These are phyloP conservation scores for Hymenoscyphus albidus DNA, from an alignment of 2,329 filamentous ascomycete genomes.

Conservation along the genomic window DNA sequence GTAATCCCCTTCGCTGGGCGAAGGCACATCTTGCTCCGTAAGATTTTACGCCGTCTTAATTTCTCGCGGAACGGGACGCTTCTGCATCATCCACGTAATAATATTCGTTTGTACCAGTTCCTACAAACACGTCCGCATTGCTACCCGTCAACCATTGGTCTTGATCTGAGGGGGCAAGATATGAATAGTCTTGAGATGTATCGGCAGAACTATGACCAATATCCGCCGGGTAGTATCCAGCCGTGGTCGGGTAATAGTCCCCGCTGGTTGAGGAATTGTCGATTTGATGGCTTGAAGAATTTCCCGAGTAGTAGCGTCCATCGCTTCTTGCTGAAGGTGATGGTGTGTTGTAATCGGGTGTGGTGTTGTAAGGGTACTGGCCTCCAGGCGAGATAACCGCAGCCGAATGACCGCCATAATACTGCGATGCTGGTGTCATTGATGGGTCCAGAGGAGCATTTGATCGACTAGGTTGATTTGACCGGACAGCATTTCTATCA, in stretches of 20 bases:
- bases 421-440: slow-evolving; percentile 17
- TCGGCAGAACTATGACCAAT: slow-evolving; percentile 15
- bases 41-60: not conserved
- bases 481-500: slow-evolving; percentile 5
- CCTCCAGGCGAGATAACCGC: slow-evolving; percentile 11
- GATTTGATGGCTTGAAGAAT: slow-evolving; percentile 10
- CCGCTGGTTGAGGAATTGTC: slow-evolving; percentile 9
- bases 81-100: slow-evolving; percentile 20
- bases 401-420: slow-evolving; percentile 10
- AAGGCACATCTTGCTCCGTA: not conserved
- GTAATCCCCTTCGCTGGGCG: not conserved
- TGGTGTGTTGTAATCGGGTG: slow-evolving; percentile 13
- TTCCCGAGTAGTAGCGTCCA: slow-evolving; percentile 14
- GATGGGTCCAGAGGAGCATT: slow-evolving; percentile 8
- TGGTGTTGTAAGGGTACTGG: slow-evolving; percentile 13
- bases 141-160: slow-evolving; percentile 16
- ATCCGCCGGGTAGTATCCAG: slow-evolving; percentile 18
- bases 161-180: slow-evolving; percentile 13
- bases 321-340: slow-evolving; percentile 15
- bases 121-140: slow-evolving; percentile 22
- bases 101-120: slow-evolving; percentile 17
- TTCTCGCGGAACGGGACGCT: slow-evolving; percentile 4
- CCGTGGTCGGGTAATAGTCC: slow-evolving; percentile 11
- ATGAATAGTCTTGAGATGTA: slow-evolving; percentile 14
- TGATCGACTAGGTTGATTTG: slow-evolving; percentile 7